phyloP scores from a whole-genome alignment of 805 yeast genomes.

The Clavispora carvajalis region DNA sequence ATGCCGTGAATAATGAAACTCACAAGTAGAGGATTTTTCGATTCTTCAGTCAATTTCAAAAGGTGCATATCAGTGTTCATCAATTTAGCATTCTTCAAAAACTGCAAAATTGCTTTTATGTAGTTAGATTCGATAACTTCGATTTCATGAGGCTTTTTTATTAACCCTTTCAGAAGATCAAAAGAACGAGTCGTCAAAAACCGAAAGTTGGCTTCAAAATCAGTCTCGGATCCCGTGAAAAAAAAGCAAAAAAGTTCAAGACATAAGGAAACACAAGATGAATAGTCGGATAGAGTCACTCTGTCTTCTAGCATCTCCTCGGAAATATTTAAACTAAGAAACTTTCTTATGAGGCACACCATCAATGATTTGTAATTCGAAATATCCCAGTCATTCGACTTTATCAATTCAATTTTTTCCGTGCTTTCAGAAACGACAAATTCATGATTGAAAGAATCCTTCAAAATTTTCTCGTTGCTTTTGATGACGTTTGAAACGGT shows the following conservation, averaged over 20 bases:
- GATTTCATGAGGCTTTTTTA: conserved; percentile 12
- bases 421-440: conserved; percentile 50
- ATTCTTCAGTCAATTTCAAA: conserved; percentile 23
- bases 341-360: conserved; percentile 41
- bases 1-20: conserved; percentile 49
- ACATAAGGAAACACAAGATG: conserved; percentile 29
- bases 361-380: conserved; percentile 61
- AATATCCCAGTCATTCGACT: conserved; percentile 41
- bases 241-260: conserved; percentile 40
- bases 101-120: conserved; percentile 23
- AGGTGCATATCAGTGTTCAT: conserved; percentile 23
- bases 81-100: conserved; percentile 27
- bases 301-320: conserved; percentile 17
- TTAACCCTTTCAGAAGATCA: conserved; percentile 15
- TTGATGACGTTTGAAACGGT: conserved; percentile 48
- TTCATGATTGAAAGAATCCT: conserved; percentile 51
- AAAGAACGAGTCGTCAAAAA: conserved; percentile 32
- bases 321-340: conserved; percentile 30
- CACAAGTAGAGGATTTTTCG: conserved; percentile 26
- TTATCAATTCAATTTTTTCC: conserved; percentile 36
- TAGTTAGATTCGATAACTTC: conserved; percentile 26
- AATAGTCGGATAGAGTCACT: conserved; percentile 15
- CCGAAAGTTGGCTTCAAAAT: conserved; percentile 44
- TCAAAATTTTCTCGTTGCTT: conserved; percentile 37
- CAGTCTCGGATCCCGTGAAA: conserved; percentile 53